Evolutionary conservation across 768 basidiomycete genomes (phyloP).

Genomic region (Amanita rubescens): DNA sequence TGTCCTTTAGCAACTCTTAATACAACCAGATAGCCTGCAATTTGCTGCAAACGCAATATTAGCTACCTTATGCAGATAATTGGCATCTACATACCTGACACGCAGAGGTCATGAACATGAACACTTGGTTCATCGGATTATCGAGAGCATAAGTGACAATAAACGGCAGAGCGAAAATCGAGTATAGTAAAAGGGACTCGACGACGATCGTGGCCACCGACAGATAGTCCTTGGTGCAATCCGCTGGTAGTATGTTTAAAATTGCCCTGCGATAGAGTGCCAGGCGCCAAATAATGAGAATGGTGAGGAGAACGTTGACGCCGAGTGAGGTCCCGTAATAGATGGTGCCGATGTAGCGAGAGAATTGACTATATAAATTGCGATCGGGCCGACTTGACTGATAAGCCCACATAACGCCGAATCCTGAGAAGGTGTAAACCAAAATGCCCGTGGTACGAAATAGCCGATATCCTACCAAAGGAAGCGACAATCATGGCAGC

Average conservation of each 20-base stretch:
- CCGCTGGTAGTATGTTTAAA: constrained; percentile 17
- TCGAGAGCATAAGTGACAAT: neutral
- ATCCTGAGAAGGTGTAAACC: constrained; percentile 12
- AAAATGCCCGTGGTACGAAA: neutral
- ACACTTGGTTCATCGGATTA: neutral
- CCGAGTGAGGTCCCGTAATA: constrained; percentile 26
- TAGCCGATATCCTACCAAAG: constrained; percentile 8
- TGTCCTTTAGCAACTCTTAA: constrained; percentile 39
- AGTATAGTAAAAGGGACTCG: constrained; percentile 25
- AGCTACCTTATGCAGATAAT: neutral
- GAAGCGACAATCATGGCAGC: constrained; percentile 23
- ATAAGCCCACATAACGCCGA: constrained; percentile 28
- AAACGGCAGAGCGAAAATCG: constrained; percentile 1
- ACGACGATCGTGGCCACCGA: neutral
- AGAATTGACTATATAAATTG: constrained; percentile 21
- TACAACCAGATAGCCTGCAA: constrained; percentile 40
- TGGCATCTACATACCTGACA: neutral
- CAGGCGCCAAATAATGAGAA: constrained; percentile 24
- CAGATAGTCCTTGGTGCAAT: neutral
- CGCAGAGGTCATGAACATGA: neutral
- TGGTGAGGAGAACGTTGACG: constrained; percentile 24
- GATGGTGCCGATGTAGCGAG: constrained; percentile 20
- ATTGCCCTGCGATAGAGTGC: constrained; percentile 20
- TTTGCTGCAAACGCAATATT: constrained; percentile 7
- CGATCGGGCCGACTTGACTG: constrained; percentile 24